Base-by-base conservation (phyloP, 768 basidiomycete genomes). In the Leccinum truebloodii region DNA sequence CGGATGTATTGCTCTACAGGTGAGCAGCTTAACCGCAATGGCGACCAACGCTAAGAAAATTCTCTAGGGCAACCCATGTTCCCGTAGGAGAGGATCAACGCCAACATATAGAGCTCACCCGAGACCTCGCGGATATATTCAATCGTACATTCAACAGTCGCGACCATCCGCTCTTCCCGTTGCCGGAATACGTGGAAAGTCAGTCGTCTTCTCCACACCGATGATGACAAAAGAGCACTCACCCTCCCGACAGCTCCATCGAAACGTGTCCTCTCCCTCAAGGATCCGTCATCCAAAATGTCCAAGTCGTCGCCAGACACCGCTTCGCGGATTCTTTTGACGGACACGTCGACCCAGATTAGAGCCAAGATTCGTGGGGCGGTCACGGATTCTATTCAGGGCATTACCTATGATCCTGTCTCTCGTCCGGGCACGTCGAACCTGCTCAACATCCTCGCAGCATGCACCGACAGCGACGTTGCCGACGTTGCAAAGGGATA, bases 51-150 rank as follows among this genome's bases (percentile, higher is more conserved):
- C 53, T 55, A 13, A 54, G 50, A 24, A 20, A 37, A 14, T 12
- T 10, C 8, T 7, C 1, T 63, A 94, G 95, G 65, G 85, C 94
- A 2, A 96, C 94, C 0, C 91, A 95, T 71, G 90, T 98, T 1
- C 96, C 96, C 0, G 95, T 98, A 5, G 96, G 96, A 26, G 95
- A 98, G 68, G 96, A 98, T 72, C 96, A 98, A 70, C 85, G 86
- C 22, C 96, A 98, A 76, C 96, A 98, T 69, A 83, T 98, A 46
- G 95, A 97, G 68, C 84, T 98, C 0, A 83, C 83, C 18, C 86
- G 94, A 32, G 93, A 95, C 66, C 76, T 97, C 12, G 94, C 92
- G 0, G 85, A 91, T 18, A 77, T 76, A 8, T 96, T 96, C 78
- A 98, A 98, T 71, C 81, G 84, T 8, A 81, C 81, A 18, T 93